Evolutionary conservation across 2,329 filamentous ascomycete species (phyloP), one percentile per base, ranked within the genome.

Genomic region (Arachnopeziza araneosa): DNA sequence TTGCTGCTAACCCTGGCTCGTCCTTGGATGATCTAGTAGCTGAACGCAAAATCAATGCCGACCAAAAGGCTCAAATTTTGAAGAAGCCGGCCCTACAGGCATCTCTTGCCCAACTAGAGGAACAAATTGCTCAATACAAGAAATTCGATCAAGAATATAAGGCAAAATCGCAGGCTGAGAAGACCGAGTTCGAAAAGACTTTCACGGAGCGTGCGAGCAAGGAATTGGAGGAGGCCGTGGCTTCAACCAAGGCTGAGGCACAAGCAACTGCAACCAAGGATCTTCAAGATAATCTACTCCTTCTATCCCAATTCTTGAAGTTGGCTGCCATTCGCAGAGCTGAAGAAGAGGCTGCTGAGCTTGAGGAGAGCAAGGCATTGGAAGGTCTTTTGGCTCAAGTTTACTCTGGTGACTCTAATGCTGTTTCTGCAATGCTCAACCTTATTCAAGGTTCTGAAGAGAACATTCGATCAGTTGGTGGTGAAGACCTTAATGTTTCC

Each of bases 321-420:
- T 82, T 92, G 48, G 90, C 90, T 61, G 90, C 90, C 60, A 86
- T 89, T 68, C 85, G 90, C 66, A 83, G 89, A 68, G 81, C 84
- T 22, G 87, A 90, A 70, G 89, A 82, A 50, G 80, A 89, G 64
- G 82, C 79, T 58, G 80, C 83, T 54, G 76, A 79, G 50, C 74
- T 81, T 5, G 89, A 92, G 60, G 89, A 93, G 77, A 91, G 87
- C 75, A 85, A 86, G 75, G 91, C 90, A 44, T 86, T 95, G 61
- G 90, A 96, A 76, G 90, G 90, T 56, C 86, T 91, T 36, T 79
- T 96, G 60, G 79, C 92, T 53, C 82, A 88, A 62, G 88, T 95
- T 32, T 95, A 96, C 75, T 84, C 85, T 52, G 91, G 90, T 53
- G 89, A 93, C 69, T 83, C 89, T 64, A 81, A 78, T 66, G 90